Conservation (phyloP, 768 basidiomycete genomes). For the Tephrocybe sp. region DNA sequence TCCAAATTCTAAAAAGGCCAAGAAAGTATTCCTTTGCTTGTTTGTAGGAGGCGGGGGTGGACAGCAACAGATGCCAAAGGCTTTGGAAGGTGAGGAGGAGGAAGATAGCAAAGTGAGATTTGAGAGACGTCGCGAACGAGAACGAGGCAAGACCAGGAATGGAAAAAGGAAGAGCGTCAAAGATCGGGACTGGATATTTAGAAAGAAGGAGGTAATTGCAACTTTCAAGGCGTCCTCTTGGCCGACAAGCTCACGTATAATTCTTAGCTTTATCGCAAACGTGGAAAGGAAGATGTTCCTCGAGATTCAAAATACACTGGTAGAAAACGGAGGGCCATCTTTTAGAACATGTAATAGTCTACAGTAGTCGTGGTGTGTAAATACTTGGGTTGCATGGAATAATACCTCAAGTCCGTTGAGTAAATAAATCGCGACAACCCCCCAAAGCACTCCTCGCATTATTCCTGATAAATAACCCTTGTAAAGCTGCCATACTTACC, state of each 20-base stretch:
- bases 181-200: constrained; percentile 89
- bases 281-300: constrained; percentile 85
- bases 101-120: constrained; percentile 61
- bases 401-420: constrained; percentile 19
- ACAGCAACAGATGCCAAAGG: constrained; percentile 68
- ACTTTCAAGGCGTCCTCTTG: neutral
- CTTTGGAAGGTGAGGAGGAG: constrained; percentile 66
- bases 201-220: constrained; percentile 85
- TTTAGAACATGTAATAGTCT: constrained; percentile 40
- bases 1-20: constrained; percentile 94
- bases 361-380: constrained; percentile 9
- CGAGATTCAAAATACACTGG: constrained; percentile 88
- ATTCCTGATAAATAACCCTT: constrained; percentile 90
- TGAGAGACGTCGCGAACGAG: constrained; percentile 75
- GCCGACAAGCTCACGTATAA: constrained; percentile 1
- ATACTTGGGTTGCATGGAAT: too few species aligned
- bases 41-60: constrained; percentile 80
- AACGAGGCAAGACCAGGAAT: constrained; percentile 49
- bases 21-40: constrained; percentile 91
- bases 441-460: constrained; percentile 52
- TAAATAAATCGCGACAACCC: constrained; percentile 45
- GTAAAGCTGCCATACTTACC: constrained; percentile 94
- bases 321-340: constrained; percentile 78
- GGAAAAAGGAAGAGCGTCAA: constrained; percentile 73
- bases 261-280: constrained; percentile 70